A percentile compares a stretch with the other conserved stretches of the same genome.
Conservation (phyloP, 2,329 filamentous ascomycete genomes). For the Lachnellula hyalina region DNA sequence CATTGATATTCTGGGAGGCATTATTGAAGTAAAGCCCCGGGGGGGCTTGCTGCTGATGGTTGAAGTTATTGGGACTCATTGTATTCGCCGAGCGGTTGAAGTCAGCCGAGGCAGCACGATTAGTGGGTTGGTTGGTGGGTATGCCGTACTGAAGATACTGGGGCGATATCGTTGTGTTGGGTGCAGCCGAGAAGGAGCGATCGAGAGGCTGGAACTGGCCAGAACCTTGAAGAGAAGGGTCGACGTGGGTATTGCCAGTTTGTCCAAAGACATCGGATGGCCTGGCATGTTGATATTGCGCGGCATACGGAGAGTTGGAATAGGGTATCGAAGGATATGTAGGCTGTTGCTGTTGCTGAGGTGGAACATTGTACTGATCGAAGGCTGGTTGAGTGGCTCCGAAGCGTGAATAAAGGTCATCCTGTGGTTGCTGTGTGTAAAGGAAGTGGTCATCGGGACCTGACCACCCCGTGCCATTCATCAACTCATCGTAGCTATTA, state of each 20-base stretch:
- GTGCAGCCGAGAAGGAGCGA: constrained; percentile 24
- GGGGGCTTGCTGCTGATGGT: constrained; percentile 19
- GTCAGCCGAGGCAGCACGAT: constrained; percentile 15
- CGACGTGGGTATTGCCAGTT: constrained; percentile 19
- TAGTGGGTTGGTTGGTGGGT: constrained; percentile 16
- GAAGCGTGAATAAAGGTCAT: constrained; percentile 23
- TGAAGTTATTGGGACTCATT: constrained; percentile 11
- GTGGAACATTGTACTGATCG: constrained; percentile 23
- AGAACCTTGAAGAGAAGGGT: constrained; percentile 24
- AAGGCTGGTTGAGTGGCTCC: constrained; percentile 12
- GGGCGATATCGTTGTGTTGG: constrained; percentile 26
- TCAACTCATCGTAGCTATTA: constrained; percentile 26
- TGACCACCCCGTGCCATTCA: constrained; percentile 23
- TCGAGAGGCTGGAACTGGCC: constrained; percentile 19
- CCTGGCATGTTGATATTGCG: constrained; percentile 25
- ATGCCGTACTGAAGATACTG: constrained; percentile 28
- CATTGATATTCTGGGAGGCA: constrained; percentile 8
- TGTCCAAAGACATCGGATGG: constrained; percentile 23
- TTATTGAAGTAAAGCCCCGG: constrained; percentile 7
- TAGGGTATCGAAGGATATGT: constrained; percentile 20
- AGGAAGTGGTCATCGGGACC: constrained; percentile 18
- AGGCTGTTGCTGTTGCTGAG: constrained; percentile 26
- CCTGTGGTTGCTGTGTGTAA: constrained; percentile 15
- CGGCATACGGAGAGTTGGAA: constrained; percentile 25
- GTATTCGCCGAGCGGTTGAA: constrained; percentile 17